Conservation (phyloP, 1,139 yeast species). For the Kodamaea alishanica region DNA sequence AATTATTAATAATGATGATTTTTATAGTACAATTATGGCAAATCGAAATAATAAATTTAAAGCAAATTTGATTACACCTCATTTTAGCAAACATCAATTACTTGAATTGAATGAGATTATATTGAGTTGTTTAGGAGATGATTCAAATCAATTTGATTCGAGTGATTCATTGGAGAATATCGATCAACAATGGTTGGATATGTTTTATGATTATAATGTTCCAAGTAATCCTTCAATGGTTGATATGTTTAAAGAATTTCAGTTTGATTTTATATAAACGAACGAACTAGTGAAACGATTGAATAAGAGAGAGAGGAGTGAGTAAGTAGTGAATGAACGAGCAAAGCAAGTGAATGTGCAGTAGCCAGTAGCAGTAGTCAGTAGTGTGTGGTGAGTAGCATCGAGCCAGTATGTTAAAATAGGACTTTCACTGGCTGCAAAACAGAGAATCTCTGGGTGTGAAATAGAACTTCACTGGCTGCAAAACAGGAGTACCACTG, state of each 20-base stretch:
- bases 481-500: too few relatives aligned
- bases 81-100: constrained; percentile 8
- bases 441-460: too few relatives aligned
- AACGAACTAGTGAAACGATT: too few relatives aligned
- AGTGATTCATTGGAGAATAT: constrained; percentile 2
- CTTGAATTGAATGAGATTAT: constrained; percentile 4
- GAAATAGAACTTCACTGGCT: too few relatives aligned
- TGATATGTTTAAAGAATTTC: constrained; percentile 10
- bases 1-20: constrained; percentile 9
- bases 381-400: too few relatives aligned
- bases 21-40: constrained; percentile 9
- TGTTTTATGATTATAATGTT: constrained; percentile 6
- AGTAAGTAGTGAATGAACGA: too few relatives aligned
- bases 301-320: too few relatives aligned
- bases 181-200: constrained; percentile 13
- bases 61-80: constrained; percentile 6
- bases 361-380: too few relatives aligned
- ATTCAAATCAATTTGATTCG: not conserved
- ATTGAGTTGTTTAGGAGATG: not conserved
- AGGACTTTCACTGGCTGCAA: too few relatives aligned
- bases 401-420: too few relatives aligned
- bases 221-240: constrained; percentile 8
- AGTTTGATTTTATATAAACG: constrained; percentile 25
- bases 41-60: constrained; percentile 6
- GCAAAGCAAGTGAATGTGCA: too few relatives aligned